A percentile compares a stretch with the other conserved stretches of the same genome.
These are phyloP conservation scores for Salix dunnii DNA, from an alignment of 345 rosid genomes.

Conservation along the genomic window DNA sequence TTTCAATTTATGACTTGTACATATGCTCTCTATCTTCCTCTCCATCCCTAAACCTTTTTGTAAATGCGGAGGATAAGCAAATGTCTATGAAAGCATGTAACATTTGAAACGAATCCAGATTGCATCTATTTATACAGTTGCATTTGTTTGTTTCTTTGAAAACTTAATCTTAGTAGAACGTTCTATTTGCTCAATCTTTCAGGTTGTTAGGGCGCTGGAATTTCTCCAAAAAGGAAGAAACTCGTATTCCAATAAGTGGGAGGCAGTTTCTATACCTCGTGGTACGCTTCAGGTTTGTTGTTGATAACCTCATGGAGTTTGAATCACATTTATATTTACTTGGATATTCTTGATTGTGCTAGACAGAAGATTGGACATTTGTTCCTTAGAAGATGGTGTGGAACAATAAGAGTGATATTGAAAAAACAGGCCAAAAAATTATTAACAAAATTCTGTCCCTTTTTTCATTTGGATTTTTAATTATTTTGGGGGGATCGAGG, in stretches of 20 bases:
- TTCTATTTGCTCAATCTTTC: slow-evolving; percentile 11
- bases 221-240: slow-evolving; percentile 59
- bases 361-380: background rate
- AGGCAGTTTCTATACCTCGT: slow-evolving; percentile 73
- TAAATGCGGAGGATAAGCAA: no score
- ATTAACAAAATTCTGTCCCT: no score
- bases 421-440: no score
- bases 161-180: background rate
- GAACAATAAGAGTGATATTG: background rate
- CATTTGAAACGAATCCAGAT: no score
- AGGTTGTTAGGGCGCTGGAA: slow-evolving; percentile 85
- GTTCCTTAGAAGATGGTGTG: background rate
- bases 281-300: slow-evolving; percentile 96
- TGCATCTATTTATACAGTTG: background rate
- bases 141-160: background rate
- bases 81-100: no score
- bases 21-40: no score
- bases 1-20: no score
- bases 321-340: background rate
- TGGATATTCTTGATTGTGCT: background rate
- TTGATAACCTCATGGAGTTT: slow-evolving; percentile 7
- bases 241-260: slow-evolving; percentile 50
- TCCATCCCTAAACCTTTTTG: no score
- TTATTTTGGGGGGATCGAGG: background rate
- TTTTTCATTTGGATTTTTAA: background rate